Base-by-base conservation (phyloP, 192 early-diverging fungal species). In the Obelidium mucronatum region DNA sequence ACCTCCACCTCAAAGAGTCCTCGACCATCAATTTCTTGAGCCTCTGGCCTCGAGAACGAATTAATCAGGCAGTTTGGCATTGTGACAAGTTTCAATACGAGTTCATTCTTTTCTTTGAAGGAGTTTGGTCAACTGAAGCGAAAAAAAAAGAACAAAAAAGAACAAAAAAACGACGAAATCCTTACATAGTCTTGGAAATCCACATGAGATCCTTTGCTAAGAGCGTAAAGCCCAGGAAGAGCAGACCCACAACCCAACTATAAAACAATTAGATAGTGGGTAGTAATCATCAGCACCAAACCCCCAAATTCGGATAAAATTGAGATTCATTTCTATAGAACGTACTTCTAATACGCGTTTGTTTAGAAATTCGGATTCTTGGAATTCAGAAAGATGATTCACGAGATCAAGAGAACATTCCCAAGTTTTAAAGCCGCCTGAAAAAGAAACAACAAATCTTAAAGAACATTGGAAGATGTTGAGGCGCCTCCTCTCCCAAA, bases 381-480 rank as follows among this genome's bases (percentile, higher is more conserved):
- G 6, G 26, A 68, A 26, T 15, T 69, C 78, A 1, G 61, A 42
- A 2, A 86, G 60, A 48, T 79, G 80, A 55, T 87, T 78, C 24
- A 96, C 87, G 60, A 98, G 81, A 83, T 98, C 97, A 36, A 94
- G 68, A 8, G 94, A 90, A 78, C 96, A 97, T 77, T 98, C 97
- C 97, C 97, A 98, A 0, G 97, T 98, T 82, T 98, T 98, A 67
- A 97, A 87, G 15, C 97, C 97, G 48, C 84, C n/a, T n/a, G n/a
- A n/a, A n/a, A n/a, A n/a, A n/a, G n/a, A n/a, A n/a, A n/a, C 79
- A 77, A 53, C 24, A 42, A 76, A 1, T 37, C 2, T 24, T 34
- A 40, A 64, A 2, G 11, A 2, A 4, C 3, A 26, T 0, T 1
- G 15, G 28, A 40, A 36, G 6, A 31, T n/a, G 30, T 1, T 30